A percentile compares a stretch with the other conserved stretches of the same genome.
Evolutionary conservation across 2,329 filamentous ascomycete genomes (phyloP).

Genomic region (Penicillium decumbens): DNA sequence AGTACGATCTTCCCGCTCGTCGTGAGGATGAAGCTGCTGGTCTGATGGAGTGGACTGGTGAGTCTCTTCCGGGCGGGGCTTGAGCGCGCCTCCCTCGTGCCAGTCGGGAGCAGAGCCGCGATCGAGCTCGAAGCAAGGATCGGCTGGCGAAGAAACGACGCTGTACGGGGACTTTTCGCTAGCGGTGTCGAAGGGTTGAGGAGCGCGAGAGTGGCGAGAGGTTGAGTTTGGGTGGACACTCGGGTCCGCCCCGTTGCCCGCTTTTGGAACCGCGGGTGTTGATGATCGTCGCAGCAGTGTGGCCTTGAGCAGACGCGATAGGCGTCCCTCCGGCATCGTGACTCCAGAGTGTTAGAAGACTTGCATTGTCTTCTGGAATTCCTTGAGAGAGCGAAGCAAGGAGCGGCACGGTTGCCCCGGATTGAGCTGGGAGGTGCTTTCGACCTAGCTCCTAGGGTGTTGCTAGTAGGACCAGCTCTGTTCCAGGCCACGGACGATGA

Average conservation of each 20-base stretch:
- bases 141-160: constrained; percentile 24
- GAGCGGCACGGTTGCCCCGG: constrained; percentile 6
- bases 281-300: constrained; percentile 39
- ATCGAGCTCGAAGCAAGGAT: constrained; percentile 14
- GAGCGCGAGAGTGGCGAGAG: constrained; percentile 15
- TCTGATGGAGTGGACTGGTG: constrained; percentile 7
- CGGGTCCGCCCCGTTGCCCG: constrained; percentile 26
- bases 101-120: constrained; percentile 10
- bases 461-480: neutral
- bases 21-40: constrained; percentile 10
- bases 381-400: neutral
- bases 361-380: neutral
- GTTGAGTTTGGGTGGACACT: constrained; percentile 23
- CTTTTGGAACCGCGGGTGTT: constrained; percentile 25
- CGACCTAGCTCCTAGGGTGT: neutral
- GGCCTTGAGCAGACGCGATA: constrained; percentile 34
- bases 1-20: constrained; percentile 12
- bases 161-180: constrained; percentile 24
- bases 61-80: constrained; percentile 4
- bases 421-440: constrained; percentile 3
- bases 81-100: constrained; percentile 6
- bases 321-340: constrained; percentile 32
- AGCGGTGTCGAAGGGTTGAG: constrained; percentile 21
- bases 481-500: neutral
- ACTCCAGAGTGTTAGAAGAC: constrained; percentile 1